phyloP scores from a whole-genome alignment of 371 early-diverging fungal species.

The Nematocida sp. region DNA sequence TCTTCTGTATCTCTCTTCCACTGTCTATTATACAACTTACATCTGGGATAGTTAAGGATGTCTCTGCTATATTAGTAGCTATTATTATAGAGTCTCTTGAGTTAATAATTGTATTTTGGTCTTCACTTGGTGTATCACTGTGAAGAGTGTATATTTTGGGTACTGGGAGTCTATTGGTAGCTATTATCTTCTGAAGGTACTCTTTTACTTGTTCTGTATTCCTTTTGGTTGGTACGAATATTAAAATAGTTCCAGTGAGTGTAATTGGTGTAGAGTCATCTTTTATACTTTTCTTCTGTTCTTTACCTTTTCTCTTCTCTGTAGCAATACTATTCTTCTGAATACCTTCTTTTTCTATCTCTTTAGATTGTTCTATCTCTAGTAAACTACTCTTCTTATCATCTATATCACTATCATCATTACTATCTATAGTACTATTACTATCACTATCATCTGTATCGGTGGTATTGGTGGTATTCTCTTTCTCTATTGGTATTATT shows the following conservation, averaged over 20 bases:
- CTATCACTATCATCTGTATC: too few relatives aligned
- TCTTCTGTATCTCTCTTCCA: constrained; percentile 44
- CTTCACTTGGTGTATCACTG: constrained; percentile 18
- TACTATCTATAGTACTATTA: too few relatives aligned
- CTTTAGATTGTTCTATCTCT: neutral
- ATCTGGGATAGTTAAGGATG: constrained; percentile 50
- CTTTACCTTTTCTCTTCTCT: neutral
- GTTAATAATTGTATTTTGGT: constrained; percentile 17
- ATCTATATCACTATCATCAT: too few relatives aligned
- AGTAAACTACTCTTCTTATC: too few relatives aligned
- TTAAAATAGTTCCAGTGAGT: constrained; percentile 18
- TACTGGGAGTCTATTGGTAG: neutral
- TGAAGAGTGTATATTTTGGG: constrained; percentile 32
- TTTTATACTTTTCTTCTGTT: neutral
- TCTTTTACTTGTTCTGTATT: constrained; percentile 7
- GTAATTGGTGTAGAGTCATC: neutral
- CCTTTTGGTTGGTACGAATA: constrained; percentile 40
- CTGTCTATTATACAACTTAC: constrained; percentile 57
- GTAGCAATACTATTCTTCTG: neutral
- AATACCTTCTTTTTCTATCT: neutral
- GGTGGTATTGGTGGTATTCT: too few relatives aligned
- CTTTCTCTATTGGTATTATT: too few relatives aligned
- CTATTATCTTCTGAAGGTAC: neutral
- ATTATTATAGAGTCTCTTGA: constrained; percentile 21
- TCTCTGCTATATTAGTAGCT: constrained; percentile 44